Percentiles rank a stretch among this genome's conserved stretches.
Evolutionary conservation across 306 rosid genomes (phyloP).

Genomic region (Pyrus pyrifolia): DNA sequence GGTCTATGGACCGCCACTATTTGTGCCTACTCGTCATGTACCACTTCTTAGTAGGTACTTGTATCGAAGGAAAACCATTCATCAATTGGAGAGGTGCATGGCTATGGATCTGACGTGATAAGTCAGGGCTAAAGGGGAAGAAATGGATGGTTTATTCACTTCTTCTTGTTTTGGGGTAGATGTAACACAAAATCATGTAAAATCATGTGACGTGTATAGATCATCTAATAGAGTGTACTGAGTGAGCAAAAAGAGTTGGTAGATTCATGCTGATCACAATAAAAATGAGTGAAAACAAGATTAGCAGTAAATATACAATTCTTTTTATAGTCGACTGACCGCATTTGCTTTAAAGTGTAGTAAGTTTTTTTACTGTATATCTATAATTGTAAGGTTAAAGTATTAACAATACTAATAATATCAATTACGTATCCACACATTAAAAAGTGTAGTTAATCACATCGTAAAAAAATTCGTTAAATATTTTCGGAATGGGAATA

Average conservation of each 20-base stretch:
- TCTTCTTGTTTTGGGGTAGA: not conserved
- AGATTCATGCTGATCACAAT: not conserved
- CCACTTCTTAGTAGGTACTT: not conserved
- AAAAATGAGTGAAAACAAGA: not conserved
- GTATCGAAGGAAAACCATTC: not conserved
- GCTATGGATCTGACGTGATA: not conserved
- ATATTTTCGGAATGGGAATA: no score
- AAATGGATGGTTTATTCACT: not conserved
- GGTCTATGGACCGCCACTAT: not conserved
- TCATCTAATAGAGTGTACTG: no score
- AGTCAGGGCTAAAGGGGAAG: not conserved
- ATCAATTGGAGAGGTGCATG: conserved; percentile 9
- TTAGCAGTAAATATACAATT: no score
- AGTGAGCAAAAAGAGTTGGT: not conserved
- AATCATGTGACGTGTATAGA: not conserved
- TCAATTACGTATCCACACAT: not conserved
- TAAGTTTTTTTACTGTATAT: no score
- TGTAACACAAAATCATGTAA: not conserved
- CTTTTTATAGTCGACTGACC: not conserved
- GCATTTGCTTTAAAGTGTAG: not conserved
- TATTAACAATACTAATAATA: no score
- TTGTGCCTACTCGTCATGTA: not conserved
- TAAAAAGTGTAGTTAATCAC: no score
- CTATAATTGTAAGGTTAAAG: not conserved
- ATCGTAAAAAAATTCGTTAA: no score